Percentiles rank a stretch among this genome's conserved stretches.
phyloP scores from a whole-genome alignment of 192 early-diverging fungal species.

The Coemansia sp. region DNA sequence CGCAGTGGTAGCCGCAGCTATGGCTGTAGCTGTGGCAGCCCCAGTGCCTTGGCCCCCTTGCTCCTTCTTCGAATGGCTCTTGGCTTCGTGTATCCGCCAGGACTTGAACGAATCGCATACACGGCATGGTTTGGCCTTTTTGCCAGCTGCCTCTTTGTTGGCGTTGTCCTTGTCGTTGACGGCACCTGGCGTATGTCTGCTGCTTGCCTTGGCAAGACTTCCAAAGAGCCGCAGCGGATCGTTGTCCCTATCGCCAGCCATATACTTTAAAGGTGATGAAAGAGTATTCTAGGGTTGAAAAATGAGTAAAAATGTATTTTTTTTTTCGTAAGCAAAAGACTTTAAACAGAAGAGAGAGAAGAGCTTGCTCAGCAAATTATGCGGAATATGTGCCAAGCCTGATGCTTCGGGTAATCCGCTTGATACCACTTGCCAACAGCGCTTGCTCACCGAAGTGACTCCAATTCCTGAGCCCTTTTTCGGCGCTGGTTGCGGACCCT shows the following conservation, averaged over 20 bases:
- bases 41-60: background rate
- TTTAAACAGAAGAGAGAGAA: background rate
- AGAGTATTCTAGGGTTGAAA: too few relatives aligned
- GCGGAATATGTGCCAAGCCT: background rate
- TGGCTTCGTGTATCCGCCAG: slow-evolving; percentile 61
- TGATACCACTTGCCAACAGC: too few relatives aligned
- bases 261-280: background rate
- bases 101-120: slow-evolving; percentile 77
- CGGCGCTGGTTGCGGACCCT: slow-evolving; percentile 60
- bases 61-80: slow-evolving; percentile 41
- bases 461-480: slow-evolving; percentile 54
- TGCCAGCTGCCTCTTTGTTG: slow-evolving; percentile 21
- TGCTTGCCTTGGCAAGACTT: slow-evolving; percentile 9
- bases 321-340: background rate
- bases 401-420: background rate
- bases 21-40: slow-evolving; percentile 7
- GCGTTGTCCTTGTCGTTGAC: slow-evolving; percentile 12
- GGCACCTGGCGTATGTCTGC: background rate
- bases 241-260: slow-evolving; percentile 22
- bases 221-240: slow-evolving; percentile 11
- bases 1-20: slow-evolving; percentile 17
- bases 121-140: slow-evolving; percentile 69
- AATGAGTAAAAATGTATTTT: too few relatives aligned
- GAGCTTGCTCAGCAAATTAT: background rate
- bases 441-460: background rate